Conservation (phyloP, 192 early-diverging fungal species). For the Allomyces arbusculus region DNA sequence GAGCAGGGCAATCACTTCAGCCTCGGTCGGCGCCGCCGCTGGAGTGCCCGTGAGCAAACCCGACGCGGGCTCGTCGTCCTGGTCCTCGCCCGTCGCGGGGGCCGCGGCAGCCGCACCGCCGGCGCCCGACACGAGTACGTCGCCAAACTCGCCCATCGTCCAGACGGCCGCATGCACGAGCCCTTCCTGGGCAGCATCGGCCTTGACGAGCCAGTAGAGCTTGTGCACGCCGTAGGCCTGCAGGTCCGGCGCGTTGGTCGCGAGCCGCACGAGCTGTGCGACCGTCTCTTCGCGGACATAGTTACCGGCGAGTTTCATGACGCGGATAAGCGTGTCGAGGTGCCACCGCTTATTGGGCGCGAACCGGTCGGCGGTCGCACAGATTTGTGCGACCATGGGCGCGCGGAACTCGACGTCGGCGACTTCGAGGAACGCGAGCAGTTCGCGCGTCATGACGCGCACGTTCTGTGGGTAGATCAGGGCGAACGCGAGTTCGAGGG, state of each 20-base stretch:
- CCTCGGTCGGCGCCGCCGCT: slow-evolving; percentile 30
- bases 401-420: slow-evolving; percentile 77
- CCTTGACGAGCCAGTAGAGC: slow-evolving; percentile 63
- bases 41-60: slow-evolving; percentile 3
- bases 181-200: slow-evolving; percentile 57
- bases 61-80: background rate
- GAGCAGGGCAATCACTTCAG: slow-evolving; percentile 52
- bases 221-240: slow-evolving; percentile 82
- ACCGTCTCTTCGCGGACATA: slow-evolving; percentile 55
- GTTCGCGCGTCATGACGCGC: slow-evolving; percentile 73
- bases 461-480: slow-evolving; percentile 87
- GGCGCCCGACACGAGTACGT: slow-evolving; percentile 42
- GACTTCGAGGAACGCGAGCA: slow-evolving; percentile 78
- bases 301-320: slow-evolving; percentile 53
- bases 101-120: background rate
- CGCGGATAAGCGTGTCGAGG: slow-evolving; percentile 80
- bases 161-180: slow-evolving; percentile 75
- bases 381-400: slow-evolving; percentile 77
- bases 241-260: slow-evolving; percentile 54
- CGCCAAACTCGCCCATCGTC: slow-evolving; percentile 94
- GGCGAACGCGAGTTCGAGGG: slow-evolving; percentile 87
- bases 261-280: slow-evolving; percentile 69
- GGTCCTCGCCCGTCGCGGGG: background rate
- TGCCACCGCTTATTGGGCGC: slow-evolving; percentile 94
- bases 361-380: slow-evolving; percentile 78